These are phyloP conservation scores for Przewalskia tangutica DNA, from an alignment of 257 asterid genomes.

Conservation along the genomic window DNA sequence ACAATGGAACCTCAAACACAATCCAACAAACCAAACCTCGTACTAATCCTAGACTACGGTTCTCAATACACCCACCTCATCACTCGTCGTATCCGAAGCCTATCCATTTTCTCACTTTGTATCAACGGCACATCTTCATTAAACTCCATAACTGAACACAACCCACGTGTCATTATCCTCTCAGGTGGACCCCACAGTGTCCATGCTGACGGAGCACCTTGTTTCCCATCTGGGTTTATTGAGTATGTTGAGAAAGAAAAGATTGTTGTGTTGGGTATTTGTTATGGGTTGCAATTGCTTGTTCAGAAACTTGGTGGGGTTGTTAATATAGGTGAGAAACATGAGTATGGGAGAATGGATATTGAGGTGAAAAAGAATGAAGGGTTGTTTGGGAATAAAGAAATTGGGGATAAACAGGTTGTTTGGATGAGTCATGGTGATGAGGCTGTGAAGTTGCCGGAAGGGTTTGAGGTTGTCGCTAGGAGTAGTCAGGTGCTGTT, in stretches of 20 bases:
- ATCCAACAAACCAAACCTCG: conserved; percentile 40
- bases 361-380: conserved; percentile 38
- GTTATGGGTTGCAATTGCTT: conserved; percentile 82
- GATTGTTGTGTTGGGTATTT: conserved; percentile 64
- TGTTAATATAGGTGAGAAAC: conserved; percentile 72
- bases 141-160: conserved; percentile 43
- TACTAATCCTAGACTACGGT: conserved; percentile 67
- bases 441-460: conserved; percentile 80
- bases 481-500: conserved; percentile 70
- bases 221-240: conserved; percentile 61
- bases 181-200: conserved; percentile 98
- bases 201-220: conserved; percentile 67
- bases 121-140: conserved; percentile 72
- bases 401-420: conserved; percentile 61
- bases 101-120: conserved; percentile 75
- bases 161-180: conserved; percentile 67
- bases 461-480: conserved; percentile 78
- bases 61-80: conserved; percentile 97
- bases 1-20: conserved; percentile 44
- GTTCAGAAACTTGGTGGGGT: conserved; percentile 83
- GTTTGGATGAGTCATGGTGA: conserved; percentile 99
- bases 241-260: conserved; percentile 46
- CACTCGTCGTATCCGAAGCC: conserved; percentile 81
- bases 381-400: conserved; percentile 60
- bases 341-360: conserved; percentile 95